Base-by-base conservation (phyloP, 1,284 basidiomycete genomes). In the Melampsora larici-populina region DNA sequence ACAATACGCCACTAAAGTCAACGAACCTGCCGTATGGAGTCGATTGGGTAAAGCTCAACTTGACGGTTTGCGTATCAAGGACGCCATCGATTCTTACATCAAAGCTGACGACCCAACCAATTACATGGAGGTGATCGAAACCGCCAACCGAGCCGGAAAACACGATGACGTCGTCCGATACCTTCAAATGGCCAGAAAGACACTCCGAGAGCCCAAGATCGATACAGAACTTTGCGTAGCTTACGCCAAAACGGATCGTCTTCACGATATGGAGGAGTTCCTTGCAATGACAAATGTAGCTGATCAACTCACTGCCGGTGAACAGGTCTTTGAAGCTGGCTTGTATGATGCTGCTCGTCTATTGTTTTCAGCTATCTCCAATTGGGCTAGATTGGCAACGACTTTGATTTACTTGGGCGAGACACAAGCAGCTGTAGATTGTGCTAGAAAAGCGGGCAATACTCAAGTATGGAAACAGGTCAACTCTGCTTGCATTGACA, bases 401-500 rank as follows among this genome's bases (percentile, higher is more conserved):
- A 99, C 97, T 9, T 89, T 98, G 82, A 98, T 99, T 84, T 99
- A 99, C 86, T 89, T 99, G 69, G 93, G 93, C 76, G 96, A 99
- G 86, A 98, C 97, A 84, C 96, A 98, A 85, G 89, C 92, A 71
- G 97, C 97, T 24, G 97, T 99, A 24, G 97, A 99, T 85, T 97
- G 96, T 80, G 97, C 97, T 24, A 88, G 97, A 80, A 99, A 99
- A 85, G 97, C 97, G 24, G 97, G 97, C 43, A 99, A 99, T 84
- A 99, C 97, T 13, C 94, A 97, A 85, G 97, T 99, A n/a, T 99
- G 97, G 97, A 98, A 98, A 86, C 97, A 99, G 85, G 97, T 99
- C 79, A 96, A 99, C 81, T 93, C 94, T 29, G 97, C 97, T 58
- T 99, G 97, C 86, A 90, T 99, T 76, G 94, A 97, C 87, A 97